Conservation (phyloP, 148 eudicot species). For the Diospyros lotus region DNA sequence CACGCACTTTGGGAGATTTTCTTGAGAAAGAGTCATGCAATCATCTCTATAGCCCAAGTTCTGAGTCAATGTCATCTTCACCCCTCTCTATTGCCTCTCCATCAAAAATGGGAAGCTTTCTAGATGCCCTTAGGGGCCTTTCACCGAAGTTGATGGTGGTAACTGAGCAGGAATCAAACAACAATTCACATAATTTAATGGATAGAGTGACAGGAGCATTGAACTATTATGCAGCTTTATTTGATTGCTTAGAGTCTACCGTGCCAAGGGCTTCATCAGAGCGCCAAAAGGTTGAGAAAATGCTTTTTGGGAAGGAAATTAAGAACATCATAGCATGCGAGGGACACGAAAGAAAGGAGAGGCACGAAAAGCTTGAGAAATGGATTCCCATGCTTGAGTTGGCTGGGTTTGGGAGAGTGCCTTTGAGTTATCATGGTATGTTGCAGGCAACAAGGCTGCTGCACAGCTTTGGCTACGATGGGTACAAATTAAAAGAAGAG, state of each 20-base stretch:
- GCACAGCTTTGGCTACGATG: slow-evolving; percentile 43
- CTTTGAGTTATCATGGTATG: slow-evolving; percentile 40
- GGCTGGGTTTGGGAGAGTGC: slow-evolving; percentile 43
- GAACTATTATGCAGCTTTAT: slow-evolving; percentile 57
- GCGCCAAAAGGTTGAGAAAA: slow-evolving; percentile 56
- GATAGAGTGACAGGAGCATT: slow-evolving; percentile 53
- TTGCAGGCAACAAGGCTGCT: slow-evolving; percentile 42
- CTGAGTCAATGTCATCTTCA: slow-evolving; percentile 45
- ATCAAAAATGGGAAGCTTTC: slow-evolving; percentile 30
- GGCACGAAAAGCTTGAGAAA: slow-evolving; percentile 67
- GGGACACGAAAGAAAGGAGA: slow-evolving; percentile 47
- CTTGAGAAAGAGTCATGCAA: slow-evolving; percentile 20
- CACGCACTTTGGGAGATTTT: slow-evolving; percentile 30
- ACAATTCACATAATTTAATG: slow-evolving; percentile 39
- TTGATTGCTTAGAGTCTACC: slow-evolving; percentile 57
- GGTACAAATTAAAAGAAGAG: slow-evolving; percentile 42
- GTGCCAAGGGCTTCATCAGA: slow-evolving; percentile 35
- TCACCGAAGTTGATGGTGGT: slow-evolving; percentile 65
- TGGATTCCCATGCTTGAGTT: slow-evolving; percentile 53
- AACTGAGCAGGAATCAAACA: slow-evolving; percentile 70
- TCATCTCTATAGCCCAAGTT: slow-evolving; percentile 8
- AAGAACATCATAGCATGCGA: slow-evolving; percentile 65
- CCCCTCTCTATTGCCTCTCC: slow-evolving; percentile 21
- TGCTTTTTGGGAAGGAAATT: slow-evolving; percentile 61
- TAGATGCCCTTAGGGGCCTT: slow-evolving; percentile 39